Evolutionary conservation across 1,284 basidiomycete genomes (phyloP).

Genomic region (Ceratobasidium sp.): DNA sequence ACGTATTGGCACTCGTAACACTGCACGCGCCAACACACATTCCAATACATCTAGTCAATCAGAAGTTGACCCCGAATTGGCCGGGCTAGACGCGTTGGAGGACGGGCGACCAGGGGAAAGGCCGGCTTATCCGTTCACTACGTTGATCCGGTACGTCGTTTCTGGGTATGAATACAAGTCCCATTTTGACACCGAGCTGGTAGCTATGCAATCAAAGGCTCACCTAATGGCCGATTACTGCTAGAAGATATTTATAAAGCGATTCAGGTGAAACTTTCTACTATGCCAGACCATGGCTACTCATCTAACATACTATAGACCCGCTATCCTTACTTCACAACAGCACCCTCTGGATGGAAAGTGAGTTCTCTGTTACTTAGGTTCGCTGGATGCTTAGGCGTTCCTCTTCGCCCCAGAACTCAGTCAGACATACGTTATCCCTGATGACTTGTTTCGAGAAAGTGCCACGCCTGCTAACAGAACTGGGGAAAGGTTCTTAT

Average conservation of each 20-base stretch:
- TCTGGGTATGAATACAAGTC: background rate
- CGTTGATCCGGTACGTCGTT: conserved; percentile 72
- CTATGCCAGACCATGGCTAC: background rate
- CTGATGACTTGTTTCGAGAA: conserved; percentile 93
- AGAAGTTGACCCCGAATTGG: conserved; percentile 18
- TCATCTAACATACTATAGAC: conserved; percentile 3
- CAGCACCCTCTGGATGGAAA: conserved; percentile 82
- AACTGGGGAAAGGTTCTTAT: conserved; percentile 83
- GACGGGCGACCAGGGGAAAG: conserved; percentile 42
- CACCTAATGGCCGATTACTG: conserved; percentile 77
- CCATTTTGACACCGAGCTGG: background rate
- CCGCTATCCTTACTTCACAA: conserved; percentile 77
- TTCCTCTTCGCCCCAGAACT: conserved; percentile 64
- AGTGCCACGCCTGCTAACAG: conserved; percentile 83
- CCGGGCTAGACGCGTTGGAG: conserved; percentile 37
- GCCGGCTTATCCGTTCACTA: conserved; percentile 79
- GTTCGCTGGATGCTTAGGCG: background rate
- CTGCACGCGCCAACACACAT: background rate
- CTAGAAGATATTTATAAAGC: conserved; percentile 86
- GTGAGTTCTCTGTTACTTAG: conserved; percentile 56
- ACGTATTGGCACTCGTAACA: background rate
- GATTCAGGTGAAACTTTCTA: conserved; percentile 55
- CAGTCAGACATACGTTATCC: conserved; percentile 90
- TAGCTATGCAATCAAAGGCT: conserved; percentile 85
- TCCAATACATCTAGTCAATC: background rate